phyloP scores from a whole-genome alignment of 345 rosid species.

The Moringa oleifera region DNA sequence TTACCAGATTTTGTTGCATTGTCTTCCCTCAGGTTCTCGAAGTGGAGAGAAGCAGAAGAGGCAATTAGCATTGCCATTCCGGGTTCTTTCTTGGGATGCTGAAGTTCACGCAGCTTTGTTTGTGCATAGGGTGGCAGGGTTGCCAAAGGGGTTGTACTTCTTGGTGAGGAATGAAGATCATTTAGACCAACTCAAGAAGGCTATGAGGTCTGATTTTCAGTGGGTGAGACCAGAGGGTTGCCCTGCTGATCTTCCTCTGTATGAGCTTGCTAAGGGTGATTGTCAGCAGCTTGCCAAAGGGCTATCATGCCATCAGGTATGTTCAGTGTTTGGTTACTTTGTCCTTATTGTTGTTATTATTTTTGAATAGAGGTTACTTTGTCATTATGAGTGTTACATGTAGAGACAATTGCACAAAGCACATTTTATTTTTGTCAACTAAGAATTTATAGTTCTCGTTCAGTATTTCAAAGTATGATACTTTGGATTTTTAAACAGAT shows the following conservation, averaged over 20 bases:
- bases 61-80: slow-evolving; percentile 64
- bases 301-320: slow-evolving; percentile 84
- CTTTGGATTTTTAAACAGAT: background rate
- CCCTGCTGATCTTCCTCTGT: slow-evolving; percentile 59
- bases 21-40: slow-evolving; percentile 68
- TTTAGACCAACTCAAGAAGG: slow-evolving; percentile 47
- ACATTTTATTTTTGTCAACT: no score
- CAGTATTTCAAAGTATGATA: background rate
- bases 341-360: background rate
- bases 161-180: slow-evolving; percentile 86
- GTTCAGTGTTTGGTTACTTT: background rate
- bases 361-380: no score
- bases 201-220: slow-evolving; percentile 47
- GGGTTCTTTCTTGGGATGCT: slow-evolving; percentile 82
- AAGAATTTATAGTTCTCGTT: background rate
- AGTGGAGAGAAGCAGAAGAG: slow-evolving; percentile 44
- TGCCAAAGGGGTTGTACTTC: slow-evolving; percentile 76
- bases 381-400: no score
- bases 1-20: slow-evolving; percentile 82
- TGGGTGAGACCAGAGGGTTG: slow-evolving; percentile 86
- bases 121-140: slow-evolving; percentile 69
- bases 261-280: slow-evolving; percentile 54
- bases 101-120: slow-evolving; percentile 84
- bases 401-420: no score
- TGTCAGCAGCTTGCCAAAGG: slow-evolving; percentile 57